Conservation (phyloP, 2,329 filamentous ascomycete species). For the Akanthomyces uredinophilus region DNA sequence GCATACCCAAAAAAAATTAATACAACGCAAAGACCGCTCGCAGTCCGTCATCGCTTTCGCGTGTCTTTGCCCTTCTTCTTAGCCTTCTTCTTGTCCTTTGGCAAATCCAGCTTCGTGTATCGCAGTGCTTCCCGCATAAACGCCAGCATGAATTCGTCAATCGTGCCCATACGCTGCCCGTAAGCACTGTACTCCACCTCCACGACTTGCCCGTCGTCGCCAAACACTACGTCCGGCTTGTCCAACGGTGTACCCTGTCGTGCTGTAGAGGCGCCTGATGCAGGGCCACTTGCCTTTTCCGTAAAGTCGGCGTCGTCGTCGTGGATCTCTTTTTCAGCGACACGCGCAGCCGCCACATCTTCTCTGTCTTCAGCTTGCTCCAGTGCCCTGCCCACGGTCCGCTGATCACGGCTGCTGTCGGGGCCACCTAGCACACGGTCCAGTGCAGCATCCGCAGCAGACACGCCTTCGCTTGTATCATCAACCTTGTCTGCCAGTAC, state of each 20-base stretch:
- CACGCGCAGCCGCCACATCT: conserved; percentile 80
- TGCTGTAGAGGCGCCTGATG: conserved; percentile 46
- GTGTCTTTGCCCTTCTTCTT: conserved; percentile 57
- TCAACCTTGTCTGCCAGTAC: conserved; percentile 59
- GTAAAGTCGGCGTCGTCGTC: conserved; percentile 82
- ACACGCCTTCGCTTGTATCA: conserved; percentile 44
- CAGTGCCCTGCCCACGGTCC: conserved; percentile 64
- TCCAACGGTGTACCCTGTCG: conserved; percentile 47
- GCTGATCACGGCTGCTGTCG: conserved; percentile 55
- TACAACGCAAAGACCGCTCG: neutral
- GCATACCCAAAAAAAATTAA: conserved; percentile 4
- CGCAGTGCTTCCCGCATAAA: conserved; percentile 61
- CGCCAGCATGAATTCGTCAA: conserved; percentile 71
- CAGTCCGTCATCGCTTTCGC: conserved; percentile 37
- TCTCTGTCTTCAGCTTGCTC: conserved; percentile 90
- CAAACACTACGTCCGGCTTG: conserved; percentile 27
- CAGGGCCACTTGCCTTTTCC: conserved; percentile 49
- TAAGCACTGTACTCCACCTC: conserved; percentile 54
- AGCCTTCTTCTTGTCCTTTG: conserved; percentile 59
- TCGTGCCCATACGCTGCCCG: conserved; percentile 52
- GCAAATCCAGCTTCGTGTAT: conserved; percentile 55
- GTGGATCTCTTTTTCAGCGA: conserved; percentile 83
- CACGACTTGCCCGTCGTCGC: conserved; percentile 29
- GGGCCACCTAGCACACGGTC: conserved; percentile 73
- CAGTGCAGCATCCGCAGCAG: conserved; percentile 76